Conservation (phyloP, 2,329 filamentous ascomycete genomes). For the Penicillium sp. region DNA sequence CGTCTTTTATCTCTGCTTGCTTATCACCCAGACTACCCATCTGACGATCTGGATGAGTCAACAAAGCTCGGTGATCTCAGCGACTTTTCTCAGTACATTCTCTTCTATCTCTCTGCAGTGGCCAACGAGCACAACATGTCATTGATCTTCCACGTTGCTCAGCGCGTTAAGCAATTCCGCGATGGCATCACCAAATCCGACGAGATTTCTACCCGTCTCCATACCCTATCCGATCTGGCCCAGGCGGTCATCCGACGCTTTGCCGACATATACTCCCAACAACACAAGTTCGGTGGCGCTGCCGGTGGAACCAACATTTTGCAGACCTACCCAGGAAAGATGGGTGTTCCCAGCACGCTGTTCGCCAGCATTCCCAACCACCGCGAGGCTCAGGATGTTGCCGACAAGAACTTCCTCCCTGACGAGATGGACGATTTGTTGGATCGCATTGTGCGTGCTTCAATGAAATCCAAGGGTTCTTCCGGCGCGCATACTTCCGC, state of each 20-base stretch:
- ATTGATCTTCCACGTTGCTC: conserved; percentile 86
- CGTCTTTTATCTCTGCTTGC: conserved; percentile 83
- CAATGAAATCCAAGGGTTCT: conserved; percentile 59
- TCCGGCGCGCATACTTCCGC: conserved; percentile 21
- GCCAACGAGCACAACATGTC: conserved; percentile 84
- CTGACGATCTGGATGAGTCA: conserved; percentile 34
- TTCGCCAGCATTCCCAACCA: conserved; percentile 75
- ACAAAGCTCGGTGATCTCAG: conserved; percentile 60
- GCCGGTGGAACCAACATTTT: conserved; percentile 55
- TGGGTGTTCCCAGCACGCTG: conserved; percentile 74
- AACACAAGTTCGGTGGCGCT: conserved; percentile 44
- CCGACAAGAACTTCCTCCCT: conserved; percentile 79
- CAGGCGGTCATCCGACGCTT: conserved; percentile 79
- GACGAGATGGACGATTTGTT: conserved; percentile 73
- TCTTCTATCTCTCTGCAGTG: conserved; percentile 82
- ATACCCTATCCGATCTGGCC: conserved; percentile 82
- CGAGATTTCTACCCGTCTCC: conserved; percentile 56
- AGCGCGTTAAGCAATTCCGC: conserved; percentile 84
- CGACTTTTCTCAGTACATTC: conserved; percentile 82
- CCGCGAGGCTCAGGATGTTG: conserved; percentile 76
- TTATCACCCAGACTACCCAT: conserved; percentile 83
- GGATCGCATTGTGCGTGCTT: conserved; percentile 70
- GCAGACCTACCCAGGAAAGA: conserved; percentile 76
- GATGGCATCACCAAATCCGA: conserved; percentile 68
- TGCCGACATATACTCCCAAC: conserved; percentile 81